A percentile compares a stretch with the other conserved stretches of the same genome.
phyloP scores from a whole-genome alignment of 768 basidiomycete genomes.

The Boletales sp. region DNA sequence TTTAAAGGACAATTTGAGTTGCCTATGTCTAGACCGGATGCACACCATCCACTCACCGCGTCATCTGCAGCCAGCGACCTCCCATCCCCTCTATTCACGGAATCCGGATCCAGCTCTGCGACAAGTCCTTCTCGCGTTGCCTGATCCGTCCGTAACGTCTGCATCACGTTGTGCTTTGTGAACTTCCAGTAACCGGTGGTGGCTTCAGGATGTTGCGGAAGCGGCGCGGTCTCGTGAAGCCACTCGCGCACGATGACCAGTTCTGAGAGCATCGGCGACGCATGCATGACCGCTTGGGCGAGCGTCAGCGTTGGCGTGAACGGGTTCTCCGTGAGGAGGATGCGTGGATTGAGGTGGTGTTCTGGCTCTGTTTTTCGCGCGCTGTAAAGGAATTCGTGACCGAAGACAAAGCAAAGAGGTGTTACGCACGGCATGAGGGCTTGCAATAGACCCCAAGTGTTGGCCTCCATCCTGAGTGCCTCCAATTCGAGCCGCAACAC shows the following conservation, averaged over 20 bases:
- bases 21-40: neutral
- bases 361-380: slow-evolving; percentile 62
- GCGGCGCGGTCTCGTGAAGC: slow-evolving; percentile 73
- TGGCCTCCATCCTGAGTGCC: slow-evolving; percentile 65
- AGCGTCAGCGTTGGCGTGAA: slow-evolving; percentile 78
- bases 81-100: slow-evolving; percentile 55
- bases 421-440: slow-evolving; percentile 67
- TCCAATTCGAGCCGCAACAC: slow-evolving; percentile 53
- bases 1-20: slow-evolving; percentile 2
- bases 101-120: slow-evolving; percentile 79
- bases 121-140: slow-evolving; percentile 49
- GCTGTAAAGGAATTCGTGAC: slow-evolving; percentile 31
- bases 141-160: slow-evolving; percentile 51
- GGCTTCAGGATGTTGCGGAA: slow-evolving; percentile 61
- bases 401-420: neutral
- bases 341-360: slow-evolving; percentile 45
- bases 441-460: slow-evolving; percentile 81
- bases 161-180: slow-evolving; percentile 72
- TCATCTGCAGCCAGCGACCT: slow-evolving; percentile 70
- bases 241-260: slow-evolving; percentile 85
- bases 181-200: slow-evolving; percentile 83
- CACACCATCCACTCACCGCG: slow-evolving; percentile 46
- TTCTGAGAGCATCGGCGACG: slow-evolving; percentile 66
- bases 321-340: slow-evolving; percentile 65
- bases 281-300: slow-evolving; percentile 67